These are phyloP conservation scores for Xylariaceae sp. DNA, from an alignment of 2,329 filamentous ascomycete species.

Conservation along the genomic window DNA sequence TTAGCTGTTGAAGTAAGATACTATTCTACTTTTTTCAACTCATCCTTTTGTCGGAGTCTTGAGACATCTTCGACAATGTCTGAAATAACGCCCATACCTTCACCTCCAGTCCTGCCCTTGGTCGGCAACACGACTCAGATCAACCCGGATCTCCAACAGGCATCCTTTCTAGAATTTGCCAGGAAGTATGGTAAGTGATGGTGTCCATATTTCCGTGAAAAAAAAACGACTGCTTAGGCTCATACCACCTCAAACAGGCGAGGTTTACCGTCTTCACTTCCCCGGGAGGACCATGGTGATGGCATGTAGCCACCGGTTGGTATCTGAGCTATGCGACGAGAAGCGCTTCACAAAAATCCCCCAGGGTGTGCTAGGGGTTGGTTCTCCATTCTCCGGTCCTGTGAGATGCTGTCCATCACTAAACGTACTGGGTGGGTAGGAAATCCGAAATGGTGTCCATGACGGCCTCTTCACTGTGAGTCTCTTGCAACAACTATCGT, in stretches of 20 bases:
- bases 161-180: constrained; percentile 51
- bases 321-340: constrained; percentile 62
- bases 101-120: constrained; percentile 58
- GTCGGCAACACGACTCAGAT: constrained; percentile 62
- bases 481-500: neutral
- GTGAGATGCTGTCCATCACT: neutral
- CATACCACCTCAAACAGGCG: too few species aligned
- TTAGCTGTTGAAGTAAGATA: neutral
- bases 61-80: constrained; percentile 5
- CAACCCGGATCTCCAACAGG: constrained; percentile 50
- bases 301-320: constrained; percentile 47
- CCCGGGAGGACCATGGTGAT: constrained; percentile 43
- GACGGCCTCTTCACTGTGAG: constrained; percentile 63
- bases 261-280: constrained; percentile 54
- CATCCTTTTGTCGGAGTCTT: neutral
- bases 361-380: constrained; percentile 39
- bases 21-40: neutral
- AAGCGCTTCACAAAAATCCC: constrained; percentile 59
- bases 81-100: constrained; percentile 47
- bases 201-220: too few species aligned
- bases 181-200: constrained; percentile 58
- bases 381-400: constrained; percentile 9
- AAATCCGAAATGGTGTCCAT: constrained; percentile 55
- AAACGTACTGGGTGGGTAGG: too few species aligned
- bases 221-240: too few species aligned